A percentile compares a stretch with the other conserved stretches of the same genome.
phyloP scores from a whole-genome alignment of 2,329 filamentous ascomycete genomes.

The Fusarium albidum region DNA sequence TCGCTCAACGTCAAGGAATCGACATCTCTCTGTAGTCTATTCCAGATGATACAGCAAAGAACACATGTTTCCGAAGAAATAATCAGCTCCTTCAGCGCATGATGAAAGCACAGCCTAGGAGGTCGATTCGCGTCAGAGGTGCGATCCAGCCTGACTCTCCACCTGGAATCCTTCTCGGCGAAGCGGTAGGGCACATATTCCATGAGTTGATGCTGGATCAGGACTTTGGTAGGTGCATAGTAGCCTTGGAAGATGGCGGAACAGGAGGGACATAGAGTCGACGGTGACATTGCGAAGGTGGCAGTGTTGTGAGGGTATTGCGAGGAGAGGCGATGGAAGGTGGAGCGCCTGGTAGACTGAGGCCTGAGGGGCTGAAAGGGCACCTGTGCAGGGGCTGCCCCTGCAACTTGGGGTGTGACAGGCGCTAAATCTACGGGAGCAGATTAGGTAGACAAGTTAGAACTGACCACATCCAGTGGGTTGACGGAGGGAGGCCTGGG shows the following conservation, averaged over 20 bases:
- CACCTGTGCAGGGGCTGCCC: no score
- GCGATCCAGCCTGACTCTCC: slow-evolving; percentile 14
- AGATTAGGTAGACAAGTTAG: no score
- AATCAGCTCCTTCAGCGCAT: slow-evolving; percentile 8
- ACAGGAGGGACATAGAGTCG: slow-evolving; percentile 14
- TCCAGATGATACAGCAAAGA: slow-evolving; percentile 27
- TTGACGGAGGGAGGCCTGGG: no score
- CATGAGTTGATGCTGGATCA: slow-evolving; percentile 10
- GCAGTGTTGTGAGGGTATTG: no score
- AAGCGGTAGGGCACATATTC: neutral
- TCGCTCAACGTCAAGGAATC: neutral
- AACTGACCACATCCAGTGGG: no score
- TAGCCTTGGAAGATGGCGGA: slow-evolving; percentile 19
- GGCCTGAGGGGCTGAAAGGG: no score
- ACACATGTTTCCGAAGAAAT: slow-evolving; percentile 16
- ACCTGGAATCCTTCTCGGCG: neutral
- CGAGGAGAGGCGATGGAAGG: no score
- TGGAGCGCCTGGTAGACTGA: no score
- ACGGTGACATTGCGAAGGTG: neutral
- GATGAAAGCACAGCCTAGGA: slow-evolving; percentile 11
- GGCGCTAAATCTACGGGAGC: no score
- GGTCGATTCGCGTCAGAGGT: neutral
- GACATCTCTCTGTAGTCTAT: slow-evolving; percentile 8
- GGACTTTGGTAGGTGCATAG: slow-evolving; percentile 6
- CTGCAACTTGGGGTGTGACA: no score